These are phyloP conservation scores for Kodamaea sp. DNA, from an alignment of 1,139 yeast genomes.

Conservation along the genomic window DNA sequence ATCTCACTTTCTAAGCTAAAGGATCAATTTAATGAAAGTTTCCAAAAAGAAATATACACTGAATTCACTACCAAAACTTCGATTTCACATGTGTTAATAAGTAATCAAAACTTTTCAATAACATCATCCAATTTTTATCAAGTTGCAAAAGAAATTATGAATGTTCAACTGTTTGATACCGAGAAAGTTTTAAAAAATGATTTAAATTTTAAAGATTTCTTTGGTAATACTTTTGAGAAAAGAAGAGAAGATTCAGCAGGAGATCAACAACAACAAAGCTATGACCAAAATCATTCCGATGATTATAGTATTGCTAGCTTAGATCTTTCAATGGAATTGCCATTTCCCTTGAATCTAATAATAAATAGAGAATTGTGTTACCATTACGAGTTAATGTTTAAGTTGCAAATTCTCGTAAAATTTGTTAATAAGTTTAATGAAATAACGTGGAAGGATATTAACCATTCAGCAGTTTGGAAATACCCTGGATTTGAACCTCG, in stretches of 20 bases:
- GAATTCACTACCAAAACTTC: constrained; percentile 4
- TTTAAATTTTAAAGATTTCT: constrained; percentile 34
- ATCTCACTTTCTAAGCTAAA: constrained; percentile 30
- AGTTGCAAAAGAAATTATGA: constrained; percentile 61
- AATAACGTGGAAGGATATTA: constrained; percentile 71
- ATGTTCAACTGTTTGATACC: constrained; percentile 62
- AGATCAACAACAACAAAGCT: constrained; percentile 8
- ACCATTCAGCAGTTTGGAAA: constrained; percentile 66
- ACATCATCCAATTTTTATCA: constrained; percentile 46
- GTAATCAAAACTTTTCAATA: constrained; percentile 29
- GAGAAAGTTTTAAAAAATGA: constrained; percentile 45
- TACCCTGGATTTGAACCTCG: constrained; percentile 38
- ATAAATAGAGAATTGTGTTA: constrained; percentile 66
- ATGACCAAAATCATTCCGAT: constrained; percentile 48
- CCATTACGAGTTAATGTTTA: constrained; percentile 77
- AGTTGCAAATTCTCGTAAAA: constrained; percentile 63
- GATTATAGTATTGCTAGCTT: constrained; percentile 38
- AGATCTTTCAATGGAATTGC: constrained; percentile 65
- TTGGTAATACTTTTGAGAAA: constrained; percentile 33
- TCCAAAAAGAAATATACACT: neutral
- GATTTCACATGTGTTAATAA: constrained; percentile 16
- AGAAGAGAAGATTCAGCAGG: constrained; percentile 15
- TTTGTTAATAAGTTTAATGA: constrained; percentile 60
- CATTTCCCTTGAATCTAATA: constrained; percentile 82
- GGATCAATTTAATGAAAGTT: constrained; percentile 21